Percentiles rank a stretch among this genome's conserved stretches.
phyloP scores from a whole-genome alignment of 129 eudicot genomes.

The Arctium lappa region DNA sequence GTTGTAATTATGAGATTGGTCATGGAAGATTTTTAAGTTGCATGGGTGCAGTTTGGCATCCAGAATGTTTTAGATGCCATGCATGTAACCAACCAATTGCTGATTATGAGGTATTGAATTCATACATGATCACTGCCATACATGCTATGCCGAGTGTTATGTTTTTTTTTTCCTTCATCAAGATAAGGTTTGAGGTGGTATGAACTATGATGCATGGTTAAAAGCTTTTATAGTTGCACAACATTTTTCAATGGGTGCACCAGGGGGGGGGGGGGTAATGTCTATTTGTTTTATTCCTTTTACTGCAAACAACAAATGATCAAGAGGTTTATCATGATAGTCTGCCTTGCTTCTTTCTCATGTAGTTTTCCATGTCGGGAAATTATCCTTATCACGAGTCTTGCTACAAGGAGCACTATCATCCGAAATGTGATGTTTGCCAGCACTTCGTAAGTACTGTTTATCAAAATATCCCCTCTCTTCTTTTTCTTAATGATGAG shows the following conservation, averaged over 20 bases:
- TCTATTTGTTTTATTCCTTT: not conserved
- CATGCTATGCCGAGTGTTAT: not conserved
- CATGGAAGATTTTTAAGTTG: slow-evolving; percentile 89
- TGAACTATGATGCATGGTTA: no score
- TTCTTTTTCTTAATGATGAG: not conserved
- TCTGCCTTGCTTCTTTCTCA: not conserved
- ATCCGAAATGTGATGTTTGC: slow-evolving; percentile 90
- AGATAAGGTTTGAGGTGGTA: not conserved
- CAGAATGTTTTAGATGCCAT: slow-evolving; percentile 91
- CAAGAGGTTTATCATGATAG: not conserved
- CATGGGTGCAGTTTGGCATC: slow-evolving; percentile 96
- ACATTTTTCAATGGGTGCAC: not conserved
- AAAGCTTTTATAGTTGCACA: no score
- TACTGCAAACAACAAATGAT: not conserved
- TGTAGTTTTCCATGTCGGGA: slow-evolving; percentile 81
- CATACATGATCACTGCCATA: slow-evolving; percentile 9
- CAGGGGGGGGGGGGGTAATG: not conserved
- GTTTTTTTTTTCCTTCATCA: not conserved
- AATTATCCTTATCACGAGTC: slow-evolving; percentile 70
- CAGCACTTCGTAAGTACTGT: slow-evolving; percentile 68
- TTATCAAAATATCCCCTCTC: not conserved
- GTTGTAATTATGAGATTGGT: slow-evolving; percentile 84
- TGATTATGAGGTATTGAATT: slow-evolving; percentile 70
- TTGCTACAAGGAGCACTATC: slow-evolving; percentile 85
- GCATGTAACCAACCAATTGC: slow-evolving; percentile 87